Conservation (phyloP, 495 filamentous ascomycete species). For the Polyplosphaeria fusca region DNA sequence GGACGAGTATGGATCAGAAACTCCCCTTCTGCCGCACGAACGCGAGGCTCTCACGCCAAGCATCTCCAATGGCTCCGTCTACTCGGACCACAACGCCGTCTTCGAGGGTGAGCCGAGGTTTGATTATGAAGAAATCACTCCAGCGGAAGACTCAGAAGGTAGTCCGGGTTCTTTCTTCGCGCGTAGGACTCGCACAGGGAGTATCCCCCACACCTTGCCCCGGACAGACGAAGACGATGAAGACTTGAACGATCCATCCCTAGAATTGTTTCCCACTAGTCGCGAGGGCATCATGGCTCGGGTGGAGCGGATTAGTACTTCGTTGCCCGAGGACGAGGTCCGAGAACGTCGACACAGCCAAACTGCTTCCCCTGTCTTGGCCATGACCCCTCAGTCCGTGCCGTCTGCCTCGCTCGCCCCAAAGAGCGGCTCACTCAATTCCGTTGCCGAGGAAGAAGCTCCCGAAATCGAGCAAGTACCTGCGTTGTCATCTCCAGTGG, state of each 20-base stretch:
- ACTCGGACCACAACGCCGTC: neutral
- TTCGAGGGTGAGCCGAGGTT: conserved; percentile 1
- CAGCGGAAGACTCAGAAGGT: neutral
- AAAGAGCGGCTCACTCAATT: neutral
- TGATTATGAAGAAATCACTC: conserved; percentile 1
- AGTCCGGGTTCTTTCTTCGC: conserved; percentile 1
- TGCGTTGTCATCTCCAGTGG: neutral
- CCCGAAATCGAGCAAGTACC: neutral
- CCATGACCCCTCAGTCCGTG: conserved; percentile 7
- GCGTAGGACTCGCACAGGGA: neutral
- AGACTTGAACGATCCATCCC: conserved; percentile 21
- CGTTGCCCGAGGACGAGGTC: conserved; percentile 17
- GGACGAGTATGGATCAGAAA: neutral
- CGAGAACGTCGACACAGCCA: neutral
- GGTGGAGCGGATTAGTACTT: conserved; percentile 6
- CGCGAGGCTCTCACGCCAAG: neutral
- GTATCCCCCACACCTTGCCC: conserved; percentile 8
- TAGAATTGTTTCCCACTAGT: conserved; percentile 17
- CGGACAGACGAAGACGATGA: conserved; percentile 28
- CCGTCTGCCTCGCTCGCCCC: conserved; percentile 9
- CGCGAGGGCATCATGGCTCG: conserved; percentile 21
- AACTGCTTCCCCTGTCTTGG: conserved; percentile 5
- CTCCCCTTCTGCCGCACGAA: conserved; percentile 19
- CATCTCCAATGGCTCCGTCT: too few relatives aligned
- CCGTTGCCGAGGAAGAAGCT: conserved; percentile 8